Conservation (phyloP, 2,329 filamentous ascomycete genomes). For the Exophiala sp. region DNA sequence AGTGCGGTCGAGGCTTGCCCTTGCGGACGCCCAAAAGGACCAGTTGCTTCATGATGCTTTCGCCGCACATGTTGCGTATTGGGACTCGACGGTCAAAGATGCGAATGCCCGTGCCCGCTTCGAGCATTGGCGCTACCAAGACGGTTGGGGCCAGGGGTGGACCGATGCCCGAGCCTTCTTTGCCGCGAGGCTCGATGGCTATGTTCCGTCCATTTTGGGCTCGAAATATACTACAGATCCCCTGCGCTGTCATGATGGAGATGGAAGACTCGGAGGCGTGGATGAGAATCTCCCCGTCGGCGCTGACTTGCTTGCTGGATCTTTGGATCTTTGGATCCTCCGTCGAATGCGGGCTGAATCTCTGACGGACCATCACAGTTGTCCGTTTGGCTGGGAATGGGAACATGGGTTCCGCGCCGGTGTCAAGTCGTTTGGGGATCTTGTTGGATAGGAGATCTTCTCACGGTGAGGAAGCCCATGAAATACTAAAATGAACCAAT, state of each 20-base stretch:
- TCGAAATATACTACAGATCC: no score
- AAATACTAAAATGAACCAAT: no score
- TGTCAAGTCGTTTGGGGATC: slow-evolving; percentile 30
- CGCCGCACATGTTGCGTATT: slow-evolving; percentile 46
- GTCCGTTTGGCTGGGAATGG: slow-evolving; percentile 37
- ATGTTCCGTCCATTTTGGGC: slow-evolving; percentile 25
- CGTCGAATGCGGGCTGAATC: slow-evolving; percentile 51
- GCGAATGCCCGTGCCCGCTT: slow-evolving; percentile 39
- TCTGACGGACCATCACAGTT: slow-evolving; percentile 36
- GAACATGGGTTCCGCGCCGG: slow-evolving; percentile 39
- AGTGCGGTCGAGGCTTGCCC: slow-evolving; percentile 34
- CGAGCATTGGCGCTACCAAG: slow-evolving; percentile 50
- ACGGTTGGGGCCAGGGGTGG: slow-evolving; percentile 54
- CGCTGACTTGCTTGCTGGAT: slow-evolving; percentile 49
- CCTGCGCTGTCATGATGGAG: no score
- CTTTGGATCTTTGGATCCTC: slow-evolving; percentile 53
- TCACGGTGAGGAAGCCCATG: no score
- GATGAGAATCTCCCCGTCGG: slow-evolving; percentile 9
- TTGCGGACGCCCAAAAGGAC: slow-evolving; percentile 39
- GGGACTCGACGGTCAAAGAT: slow-evolving; percentile 37
- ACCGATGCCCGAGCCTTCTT: slow-evolving; percentile 52
- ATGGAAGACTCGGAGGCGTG: no score
- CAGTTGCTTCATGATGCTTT: slow-evolving; percentile 36
- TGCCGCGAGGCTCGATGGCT: slow-evolving; percentile 35
- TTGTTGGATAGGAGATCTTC: no score